Evolutionary conservation across 352 stramenopile species (phyloP).

Genomic region (Elongisporangium undulatum): DNA sequence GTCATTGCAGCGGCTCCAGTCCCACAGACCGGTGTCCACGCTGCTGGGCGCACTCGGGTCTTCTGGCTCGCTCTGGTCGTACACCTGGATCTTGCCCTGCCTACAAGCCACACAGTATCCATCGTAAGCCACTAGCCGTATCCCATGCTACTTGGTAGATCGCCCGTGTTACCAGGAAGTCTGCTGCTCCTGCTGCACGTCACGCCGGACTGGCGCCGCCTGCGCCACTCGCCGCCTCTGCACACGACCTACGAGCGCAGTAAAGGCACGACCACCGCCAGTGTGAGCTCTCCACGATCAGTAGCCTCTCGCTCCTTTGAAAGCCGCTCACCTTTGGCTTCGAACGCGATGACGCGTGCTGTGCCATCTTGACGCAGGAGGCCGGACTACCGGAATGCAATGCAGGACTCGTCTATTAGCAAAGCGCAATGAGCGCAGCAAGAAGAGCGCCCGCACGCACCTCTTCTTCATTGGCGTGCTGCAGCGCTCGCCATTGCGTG

Average conservation of each 20-base stretch:
- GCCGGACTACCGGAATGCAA: not conserved
- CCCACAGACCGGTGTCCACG: conserved; percentile 38
- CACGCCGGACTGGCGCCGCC: conserved; percentile 14
- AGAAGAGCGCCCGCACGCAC: conserved; percentile 12
- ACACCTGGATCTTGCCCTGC: conserved; percentile 57
- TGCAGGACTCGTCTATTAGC: not conserved
- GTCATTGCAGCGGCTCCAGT: conserved; percentile 44
- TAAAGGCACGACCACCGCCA: not conserved
- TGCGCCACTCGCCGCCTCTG: conserved; percentile 23
- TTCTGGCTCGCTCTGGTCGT: conserved; percentile 37
- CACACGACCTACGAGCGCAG: conserved; percentile 22
- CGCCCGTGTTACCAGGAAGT: conserved; percentile 28
- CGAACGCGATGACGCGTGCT: conserved; percentile 59
- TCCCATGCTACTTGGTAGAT: not conserved
- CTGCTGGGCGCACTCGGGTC: conserved; percentile 1
- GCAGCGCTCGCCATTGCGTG: conserved; percentile 49
- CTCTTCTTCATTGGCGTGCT: conserved; percentile 31
- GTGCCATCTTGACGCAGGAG: conserved; percentile 25
- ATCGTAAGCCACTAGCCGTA: not conserved
- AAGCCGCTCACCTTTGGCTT: conserved; percentile 55
- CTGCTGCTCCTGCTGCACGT: conserved; percentile 17
- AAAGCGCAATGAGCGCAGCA: not conserved
- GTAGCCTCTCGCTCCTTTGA: not conserved
- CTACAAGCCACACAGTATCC: conserved; percentile 15
- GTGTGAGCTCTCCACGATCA: conserved; percentile 3